A percentile compares a stretch with the other conserved stretches of the same genome.
Conservation (phyloP, 2,329 filamentous ascomycete genomes). For the Zasmidium angulare region DNA sequence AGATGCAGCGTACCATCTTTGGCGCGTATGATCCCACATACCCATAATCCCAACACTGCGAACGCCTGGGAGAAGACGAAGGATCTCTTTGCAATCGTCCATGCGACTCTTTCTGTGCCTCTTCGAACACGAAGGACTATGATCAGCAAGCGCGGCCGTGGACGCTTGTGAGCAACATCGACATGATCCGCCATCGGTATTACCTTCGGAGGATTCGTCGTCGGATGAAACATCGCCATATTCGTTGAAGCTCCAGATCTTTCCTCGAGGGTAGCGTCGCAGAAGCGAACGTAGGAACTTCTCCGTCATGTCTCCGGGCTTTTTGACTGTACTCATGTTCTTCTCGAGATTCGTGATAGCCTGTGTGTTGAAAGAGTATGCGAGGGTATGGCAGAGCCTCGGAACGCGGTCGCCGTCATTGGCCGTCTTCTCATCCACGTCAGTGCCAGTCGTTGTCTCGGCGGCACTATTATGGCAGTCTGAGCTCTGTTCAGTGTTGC, state of each 20-base stretch:
- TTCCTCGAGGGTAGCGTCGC: conserved; percentile 35
- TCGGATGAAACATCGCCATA: conserved; percentile 29
- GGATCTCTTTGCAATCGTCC: conserved; percentile 32
- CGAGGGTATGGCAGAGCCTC: conserved; percentile 24
- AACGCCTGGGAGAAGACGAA: conserved; percentile 45
- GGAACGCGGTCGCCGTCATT: conserved; percentile 9
- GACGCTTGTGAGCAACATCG: conserved; percentile 3
- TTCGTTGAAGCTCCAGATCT: conserved; percentile 36
- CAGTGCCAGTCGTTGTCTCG: conserved; percentile 20
- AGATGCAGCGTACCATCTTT: conserved; percentile 33
- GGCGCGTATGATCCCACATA: conserved; percentile 50
- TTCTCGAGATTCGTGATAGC: conserved; percentile 8
- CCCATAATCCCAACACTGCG: conserved; percentile 52
- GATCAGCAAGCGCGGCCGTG: neutral
- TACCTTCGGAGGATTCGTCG: conserved; percentile 27
- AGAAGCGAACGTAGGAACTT: conserved; percentile 27
- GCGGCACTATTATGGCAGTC: conserved; percentile 17
- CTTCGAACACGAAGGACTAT: conserved; percentile 17
- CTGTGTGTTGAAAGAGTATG: conserved; percentile 17
- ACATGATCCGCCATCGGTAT: conserved; percentile 16
- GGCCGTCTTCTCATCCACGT: conserved; percentile 18
- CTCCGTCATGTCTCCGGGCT: conserved; percentile 21
- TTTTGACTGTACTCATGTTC: conserved; percentile 8
- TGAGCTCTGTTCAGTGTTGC: conserved; percentile 21
- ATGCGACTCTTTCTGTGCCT: conserved; percentile 23